These are phyloP conservation scores for Pythium folliculosum DNA, from an alignment of 352 stramenopile genomes.

Conservation along the genomic window DNA sequence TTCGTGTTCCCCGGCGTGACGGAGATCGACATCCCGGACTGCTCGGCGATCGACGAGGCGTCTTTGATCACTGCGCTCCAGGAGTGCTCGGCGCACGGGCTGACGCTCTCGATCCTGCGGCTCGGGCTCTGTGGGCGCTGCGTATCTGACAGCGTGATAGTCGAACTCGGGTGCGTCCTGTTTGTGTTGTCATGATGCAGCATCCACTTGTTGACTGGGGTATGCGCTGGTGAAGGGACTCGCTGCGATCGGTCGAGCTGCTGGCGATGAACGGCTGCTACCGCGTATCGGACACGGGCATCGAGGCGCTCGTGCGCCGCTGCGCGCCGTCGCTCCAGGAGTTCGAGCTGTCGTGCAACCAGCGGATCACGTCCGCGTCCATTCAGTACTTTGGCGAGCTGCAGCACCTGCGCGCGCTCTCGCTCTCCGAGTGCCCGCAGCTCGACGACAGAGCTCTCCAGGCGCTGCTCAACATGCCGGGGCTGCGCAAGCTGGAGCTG, in stretches of 20 bases:
- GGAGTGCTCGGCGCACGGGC: slow-evolving; percentile 41
- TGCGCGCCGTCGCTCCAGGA: slow-evolving; percentile 71
- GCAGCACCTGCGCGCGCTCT: slow-evolving; percentile 61
- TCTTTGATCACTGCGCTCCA: slow-evolving; percentile 60
- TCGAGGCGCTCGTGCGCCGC: slow-evolving; percentile 60
- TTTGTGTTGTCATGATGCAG: too few relatives aligned
- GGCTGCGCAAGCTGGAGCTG: slow-evolving; percentile 64
- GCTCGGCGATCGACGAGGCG: slow-evolving; percentile 76
- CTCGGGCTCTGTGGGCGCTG: slow-evolving; percentile 78
- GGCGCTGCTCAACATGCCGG: slow-evolving; percentile 64
- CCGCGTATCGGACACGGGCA: slow-evolving; percentile 66
- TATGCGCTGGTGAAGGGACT: slow-evolving; percentile 39
- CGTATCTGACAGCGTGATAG: slow-evolving; percentile 72
- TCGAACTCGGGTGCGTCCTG: slow-evolving; percentile 50
- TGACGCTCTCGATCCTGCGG: slow-evolving; percentile 54
- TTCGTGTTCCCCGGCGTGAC: slow-evolving; percentile 83
- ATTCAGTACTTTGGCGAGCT: slow-evolving; percentile 78
- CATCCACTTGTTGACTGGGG: too few relatives aligned
- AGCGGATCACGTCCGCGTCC: slow-evolving; percentile 73
- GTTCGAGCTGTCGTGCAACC: slow-evolving; percentile 83
- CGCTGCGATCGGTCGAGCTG: slow-evolving; percentile 63
- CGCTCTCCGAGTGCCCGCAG: slow-evolving; percentile 77
- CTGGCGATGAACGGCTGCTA: slow-evolving; percentile 78
- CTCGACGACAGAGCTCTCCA: slow-evolving; percentile 59
- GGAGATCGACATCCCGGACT: slow-evolving; percentile 83